Base-by-base conservation (phyloP, 139 green algal genomes). In the Volvox reticuliferus region DNA sequence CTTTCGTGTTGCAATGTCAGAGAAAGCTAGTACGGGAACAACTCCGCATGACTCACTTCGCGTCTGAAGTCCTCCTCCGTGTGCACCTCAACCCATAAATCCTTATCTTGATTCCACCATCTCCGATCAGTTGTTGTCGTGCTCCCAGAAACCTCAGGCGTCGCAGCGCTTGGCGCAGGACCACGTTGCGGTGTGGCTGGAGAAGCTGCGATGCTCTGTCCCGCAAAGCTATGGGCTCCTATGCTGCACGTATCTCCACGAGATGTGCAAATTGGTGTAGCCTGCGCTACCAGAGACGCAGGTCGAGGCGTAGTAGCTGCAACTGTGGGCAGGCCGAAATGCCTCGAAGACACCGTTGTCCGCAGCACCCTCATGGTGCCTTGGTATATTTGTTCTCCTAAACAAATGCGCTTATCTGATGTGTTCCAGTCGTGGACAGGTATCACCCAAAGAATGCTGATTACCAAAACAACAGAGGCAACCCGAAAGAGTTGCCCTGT, bases 81-180 rank as follows among this genome's bases (percentile, higher is more conserved):
- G 71, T 95, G 92, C 71, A 93, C 90, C 67, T 93, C 88, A 1
- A 93, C 37, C 93, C 93, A 95, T 19, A 95, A 62, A 22, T 95
- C 93, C 35, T 77, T 91, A 1, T 95, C 82, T 68, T 90, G 86
- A 22, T 94, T 92, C 93, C 93, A 95, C 93, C 93, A 95, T 55
- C 89, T 75, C 50, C 81, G 65, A 12, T 89, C 69, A 12, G 22
- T 18, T n/a, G 19, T 73, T 37, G 44, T 71, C 44, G 79, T 21
- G 24, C 26, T 55, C 12, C 28, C 28, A n/a, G 79, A 50, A 24
- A 55, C n/a, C n/a, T 86, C 79, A 2, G 79, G 50, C 5, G 28
- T 12, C 0, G 79, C 79, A 24, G 79, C 79, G 26, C 79, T 86
- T 14, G 79, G 79, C 50, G 55, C 50, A 73, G 79, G 50, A 14